These are phyloP conservation scores for Hypoxylon intermedium DNA, from an alignment of 495 filamentous ascomycete species.

Conservation along the genomic window DNA sequence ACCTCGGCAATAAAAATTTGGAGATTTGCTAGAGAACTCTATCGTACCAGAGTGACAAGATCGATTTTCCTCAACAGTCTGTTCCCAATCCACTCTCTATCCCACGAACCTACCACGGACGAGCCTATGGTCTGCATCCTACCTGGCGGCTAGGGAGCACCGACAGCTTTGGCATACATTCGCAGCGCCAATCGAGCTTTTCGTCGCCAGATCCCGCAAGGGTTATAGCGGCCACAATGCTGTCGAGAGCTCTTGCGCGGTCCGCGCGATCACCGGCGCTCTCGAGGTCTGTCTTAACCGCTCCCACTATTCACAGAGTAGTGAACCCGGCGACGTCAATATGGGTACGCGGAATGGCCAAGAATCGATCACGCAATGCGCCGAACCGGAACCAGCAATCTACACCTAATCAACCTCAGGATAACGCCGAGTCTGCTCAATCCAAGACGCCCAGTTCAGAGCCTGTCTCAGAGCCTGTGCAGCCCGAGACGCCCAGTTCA, in stretches of 20 bases:
- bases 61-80: not conserved
- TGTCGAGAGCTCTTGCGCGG: conserved; percentile 51
- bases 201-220: conserved; percentile 3
- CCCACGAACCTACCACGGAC: conserved; percentile 11
- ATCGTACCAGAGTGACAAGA: conserved; percentile 1
- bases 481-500: conserved; percentile 7
- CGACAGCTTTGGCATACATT: conserved; percentile 1
- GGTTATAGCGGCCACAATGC: conserved; percentile 42
- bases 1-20: conserved; percentile 31
- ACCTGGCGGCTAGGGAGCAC: not conserved
- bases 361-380: conserved; percentile 33
- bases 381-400: conserved; percentile 8
- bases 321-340: conserved; percentile 30
- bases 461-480: not conserved
- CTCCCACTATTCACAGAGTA: conserved; percentile 24
- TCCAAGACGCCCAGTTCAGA: conserved; percentile 12
- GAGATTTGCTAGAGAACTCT: conserved; percentile 1
- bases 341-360: conserved; percentile 53
- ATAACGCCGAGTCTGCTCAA: not conserved
- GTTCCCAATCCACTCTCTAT: conserved; percentile 8
- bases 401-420: conserved; percentile 11
- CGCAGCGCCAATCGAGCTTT: not conserved
- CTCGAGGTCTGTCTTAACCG: conserved; percentile 36
- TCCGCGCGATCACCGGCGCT: conserved; percentile 42
- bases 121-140: conserved; percentile 10